phyloP scores from a whole-genome alignment of 2,329 filamentous ascomycete species.

The Chrysoporthe puriensis region DNA sequence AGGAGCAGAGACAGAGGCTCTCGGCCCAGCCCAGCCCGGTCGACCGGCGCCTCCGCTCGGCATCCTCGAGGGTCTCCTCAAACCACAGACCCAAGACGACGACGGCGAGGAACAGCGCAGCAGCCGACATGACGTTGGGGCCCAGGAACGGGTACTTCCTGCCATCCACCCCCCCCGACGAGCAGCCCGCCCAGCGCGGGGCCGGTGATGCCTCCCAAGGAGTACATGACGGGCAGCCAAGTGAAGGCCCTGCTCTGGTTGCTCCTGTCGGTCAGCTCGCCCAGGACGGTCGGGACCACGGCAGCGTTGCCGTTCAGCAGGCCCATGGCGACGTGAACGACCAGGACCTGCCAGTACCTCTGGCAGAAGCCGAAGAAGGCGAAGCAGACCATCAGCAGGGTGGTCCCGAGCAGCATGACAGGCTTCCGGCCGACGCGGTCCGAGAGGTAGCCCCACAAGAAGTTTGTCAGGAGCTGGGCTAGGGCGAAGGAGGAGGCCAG shows the following conservation, averaged over 20 bases:
- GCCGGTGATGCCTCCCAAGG: conserved; percentile 89
- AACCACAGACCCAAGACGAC: conserved; percentile 78
- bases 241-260: conserved; percentile 95
- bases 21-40: conserved; percentile 38
- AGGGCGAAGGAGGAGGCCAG: conserved; percentile 91
- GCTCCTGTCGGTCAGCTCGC: conserved; percentile 91
- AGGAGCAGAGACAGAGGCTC: conserved; percentile 24
- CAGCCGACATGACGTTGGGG: conserved; percentile 80
- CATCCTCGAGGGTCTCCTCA: conserved; percentile 77
- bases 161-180: conserved; percentile 63
- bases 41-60: conserved; percentile 30
- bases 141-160: conserved; percentile 76
- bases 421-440: conserved; percentile 82
- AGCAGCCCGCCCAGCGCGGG: conserved; percentile 88
- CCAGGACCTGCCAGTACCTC: conserved; percentile 79
- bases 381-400: conserved; percentile 82
- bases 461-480: conserved; percentile 90
- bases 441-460: conserved; percentile 85
- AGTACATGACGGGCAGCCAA: conserved; percentile 95
- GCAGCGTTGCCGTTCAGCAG: conserved; percentile 93
- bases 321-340: conserved; percentile 90
- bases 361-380: conserved; percentile 84
- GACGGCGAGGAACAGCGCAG: conserved; percentile 72
- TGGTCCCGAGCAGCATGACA: conserved; percentile 78
- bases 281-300: conserved; percentile 89